phyloP scores from a whole-genome alignment of 2,329 filamentous ascomycete species.

The Daldinia sp. region DNA sequence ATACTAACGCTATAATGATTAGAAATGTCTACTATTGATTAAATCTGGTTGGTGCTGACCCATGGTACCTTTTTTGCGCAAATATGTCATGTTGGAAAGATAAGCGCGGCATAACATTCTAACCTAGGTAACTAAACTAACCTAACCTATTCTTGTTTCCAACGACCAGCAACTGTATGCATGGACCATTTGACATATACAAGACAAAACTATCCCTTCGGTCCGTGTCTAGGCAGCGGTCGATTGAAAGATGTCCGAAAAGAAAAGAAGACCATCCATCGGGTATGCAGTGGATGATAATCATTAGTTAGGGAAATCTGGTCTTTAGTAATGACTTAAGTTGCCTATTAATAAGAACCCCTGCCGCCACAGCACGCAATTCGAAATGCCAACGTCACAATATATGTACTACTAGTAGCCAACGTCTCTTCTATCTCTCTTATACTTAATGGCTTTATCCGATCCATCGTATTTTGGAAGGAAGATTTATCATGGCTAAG shows the following conservation, averaged over 20 bases:
- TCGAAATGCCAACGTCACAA: slow-evolving; percentile 20
- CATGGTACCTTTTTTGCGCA: slow-evolving; percentile 24
- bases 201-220: background rate
- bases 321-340: slow-evolving; percentile 9
- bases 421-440: slow-evolving; percentile 11
- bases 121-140: slow-evolving; percentile 15
- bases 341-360: slow-evolving; percentile 7
- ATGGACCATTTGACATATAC: slow-evolving; percentile 2
- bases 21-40: slow-evolving; percentile 29
- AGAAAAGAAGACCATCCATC: background rate
- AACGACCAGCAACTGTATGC: slow-evolving; percentile 5
- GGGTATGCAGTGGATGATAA: slow-evolving; percentile 7
- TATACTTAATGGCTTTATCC: slow-evolving; percentile 3
- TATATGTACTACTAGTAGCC: slow-evolving; percentile 5
- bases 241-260: background rate
- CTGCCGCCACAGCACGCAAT: slow-evolving; percentile 18
- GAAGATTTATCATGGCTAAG: background rate
- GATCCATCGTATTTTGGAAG: background rate
- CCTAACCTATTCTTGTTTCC: slow-evolving; percentile 6
- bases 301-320: background rate
- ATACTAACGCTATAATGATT: slow-evolving; percentile 37
- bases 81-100: slow-evolving; percentile 24
- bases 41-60: slow-evolving; percentile 27
- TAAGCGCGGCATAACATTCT: slow-evolving; percentile 27
- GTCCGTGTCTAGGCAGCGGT: background rate